Conservation (phyloP, 108 stramenopile genomes). For the Cylindrotheca closterium region DNA sequence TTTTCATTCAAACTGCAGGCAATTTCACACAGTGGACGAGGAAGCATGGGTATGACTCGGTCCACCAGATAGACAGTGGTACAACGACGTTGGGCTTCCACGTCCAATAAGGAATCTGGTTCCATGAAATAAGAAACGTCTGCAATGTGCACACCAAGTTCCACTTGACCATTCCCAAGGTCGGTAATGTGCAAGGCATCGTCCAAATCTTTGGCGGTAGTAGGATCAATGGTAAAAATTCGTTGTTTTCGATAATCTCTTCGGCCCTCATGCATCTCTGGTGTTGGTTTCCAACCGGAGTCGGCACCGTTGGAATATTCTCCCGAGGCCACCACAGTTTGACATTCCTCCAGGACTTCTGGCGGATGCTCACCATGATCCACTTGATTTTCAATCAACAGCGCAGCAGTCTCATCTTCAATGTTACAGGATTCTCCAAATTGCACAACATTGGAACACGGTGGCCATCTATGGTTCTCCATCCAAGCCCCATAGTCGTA, state of each 20-base stretch:
- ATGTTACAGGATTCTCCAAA: slow-evolving; percentile 79
- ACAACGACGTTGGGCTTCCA: slow-evolving; percentile 87
- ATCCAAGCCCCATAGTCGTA: slow-evolving; percentile 70
- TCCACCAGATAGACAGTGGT: slow-evolving; percentile 97
- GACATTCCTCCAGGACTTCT: slow-evolving; percentile 70
- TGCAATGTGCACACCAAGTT: slow-evolving; percentile 97
- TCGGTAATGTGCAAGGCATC: slow-evolving; percentile 90
- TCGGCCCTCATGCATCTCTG: slow-evolving; percentile 60
- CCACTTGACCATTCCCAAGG: slow-evolving; percentile 73
- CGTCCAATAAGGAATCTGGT: slow-evolving; percentile 78
- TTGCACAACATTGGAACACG: slow-evolving; percentile 54
- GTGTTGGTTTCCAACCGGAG: slow-evolving; percentile 85
- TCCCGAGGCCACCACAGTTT: slow-evolving; percentile 63
- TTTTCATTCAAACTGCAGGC: slow-evolving; percentile 95
- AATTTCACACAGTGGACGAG: slow-evolving; percentile 87
- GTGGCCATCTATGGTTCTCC: slow-evolving; percentile 68
- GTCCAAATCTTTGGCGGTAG: slow-evolving; percentile 94
- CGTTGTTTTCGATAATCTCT: slow-evolving; percentile 78
- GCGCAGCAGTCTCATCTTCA: slow-evolving; percentile 87
- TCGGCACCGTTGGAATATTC: slow-evolving; percentile 38
- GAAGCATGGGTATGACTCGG: slow-evolving; percentile 91
- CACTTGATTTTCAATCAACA: slow-evolving; percentile 78
- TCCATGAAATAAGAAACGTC: slow-evolving; percentile 94
- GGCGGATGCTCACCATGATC: slow-evolving; percentile 90
- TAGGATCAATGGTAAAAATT: slow-evolving; percentile 95